These are phyloP conservation scores for Tetrastigma voinierianum DNA, from an alignment of 164 flowering plant genomes.

Conservation along the genomic window DNA sequence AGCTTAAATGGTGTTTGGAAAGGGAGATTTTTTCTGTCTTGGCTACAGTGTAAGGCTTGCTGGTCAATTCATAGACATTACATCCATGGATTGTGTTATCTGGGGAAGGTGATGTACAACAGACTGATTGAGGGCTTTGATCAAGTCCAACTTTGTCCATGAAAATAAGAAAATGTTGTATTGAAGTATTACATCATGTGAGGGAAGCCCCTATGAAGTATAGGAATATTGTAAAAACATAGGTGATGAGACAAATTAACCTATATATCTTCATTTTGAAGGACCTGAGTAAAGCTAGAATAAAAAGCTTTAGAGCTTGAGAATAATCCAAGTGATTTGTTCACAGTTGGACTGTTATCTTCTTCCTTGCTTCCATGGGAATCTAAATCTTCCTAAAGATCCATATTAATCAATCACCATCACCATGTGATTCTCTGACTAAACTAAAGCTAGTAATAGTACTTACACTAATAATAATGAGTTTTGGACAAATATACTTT, in stretches of 20 bases:
- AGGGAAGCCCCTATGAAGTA: background rate
- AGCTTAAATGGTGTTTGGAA: too few species aligned
- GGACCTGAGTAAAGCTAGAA: slow-evolving; percentile 6
- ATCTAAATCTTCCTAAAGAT: slow-evolving; percentile 26
- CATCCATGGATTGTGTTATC: too few species aligned
- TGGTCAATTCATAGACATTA: background rate
- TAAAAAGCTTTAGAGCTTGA: slow-evolving; percentile 4
- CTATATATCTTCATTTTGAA: slow-evolving; percentile 21
- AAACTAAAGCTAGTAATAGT: too few species aligned
- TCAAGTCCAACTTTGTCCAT: background rate
- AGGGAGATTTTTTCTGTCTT: too few species aligned
- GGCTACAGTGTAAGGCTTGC: background rate
- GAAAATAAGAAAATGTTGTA: background rate
- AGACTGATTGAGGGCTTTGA: slow-evolving; percentile 1
- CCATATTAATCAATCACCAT: slow-evolving; percentile 9
- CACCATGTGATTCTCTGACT: too few species aligned
- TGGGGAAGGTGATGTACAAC: too few species aligned
- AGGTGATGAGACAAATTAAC: slow-evolving; percentile 22
- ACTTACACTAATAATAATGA: too few species aligned
- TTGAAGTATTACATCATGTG: slow-evolving; percentile 9
- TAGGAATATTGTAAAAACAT: background rate
- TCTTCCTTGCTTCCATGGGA: slow-evolving; percentile 21
- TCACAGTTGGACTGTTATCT: slow-evolving; percentile 22
- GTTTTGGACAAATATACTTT: too few species aligned
- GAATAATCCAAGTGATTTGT: slow-evolving; percentile 10